Evolutionary conservation across 2,329 filamentous ascomycete genomes (phyloP), one percentile per base, ranked within the genome.

Genomic region (Colletotrichum spinosum): DNA sequence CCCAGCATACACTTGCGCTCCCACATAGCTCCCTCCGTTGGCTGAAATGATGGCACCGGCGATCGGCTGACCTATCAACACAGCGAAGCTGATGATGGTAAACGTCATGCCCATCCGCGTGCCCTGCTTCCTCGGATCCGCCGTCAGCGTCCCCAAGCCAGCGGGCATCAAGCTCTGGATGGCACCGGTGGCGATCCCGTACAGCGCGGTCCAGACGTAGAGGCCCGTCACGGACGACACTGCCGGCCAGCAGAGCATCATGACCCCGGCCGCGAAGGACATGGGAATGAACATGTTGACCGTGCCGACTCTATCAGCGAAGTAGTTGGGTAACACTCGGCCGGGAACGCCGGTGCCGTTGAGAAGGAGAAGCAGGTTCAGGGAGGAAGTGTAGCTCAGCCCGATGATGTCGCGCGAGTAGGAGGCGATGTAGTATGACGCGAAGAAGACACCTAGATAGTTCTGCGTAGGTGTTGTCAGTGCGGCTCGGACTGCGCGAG

Each of bases 81-180:
- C 79, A 2, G 83, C 82, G 52, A 86, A 83, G 67, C 83, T 85
- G 65, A 82, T 81, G 54, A 86, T 81, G 0, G 83, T 86, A 50
- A 88, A 88, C 0, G 82, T 77, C 86, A 88, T 88, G 51, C 86
- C 86, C 73, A 88, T 85, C 8, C 86, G 75, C 2, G 84, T 83
- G 0, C 86, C 86, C 15, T 83, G 77, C 73, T 84, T 86, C 8
- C 78, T 72, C 65, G 83, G 74, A 70, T 88, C 85, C 6, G 77
- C 78, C 2, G 84, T 86, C 62, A 88, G 75, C 46, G 83, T 84
- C 54, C 83, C 84, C 46, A 91, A 71, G 0, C 84, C 86, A 0
- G 89, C 87, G 0, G 90, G 90, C 70, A 92, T 92, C 10, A 93
- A 73, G 7, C 84, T 84, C 75, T 92, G 90, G 51, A 92, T 85